Evolutionary conservation across 768 basidiomycete genomes (phyloP), one percentile per base, ranked within the genome.

Genomic region (Cystofilobasidium bisporidii): DNA sequence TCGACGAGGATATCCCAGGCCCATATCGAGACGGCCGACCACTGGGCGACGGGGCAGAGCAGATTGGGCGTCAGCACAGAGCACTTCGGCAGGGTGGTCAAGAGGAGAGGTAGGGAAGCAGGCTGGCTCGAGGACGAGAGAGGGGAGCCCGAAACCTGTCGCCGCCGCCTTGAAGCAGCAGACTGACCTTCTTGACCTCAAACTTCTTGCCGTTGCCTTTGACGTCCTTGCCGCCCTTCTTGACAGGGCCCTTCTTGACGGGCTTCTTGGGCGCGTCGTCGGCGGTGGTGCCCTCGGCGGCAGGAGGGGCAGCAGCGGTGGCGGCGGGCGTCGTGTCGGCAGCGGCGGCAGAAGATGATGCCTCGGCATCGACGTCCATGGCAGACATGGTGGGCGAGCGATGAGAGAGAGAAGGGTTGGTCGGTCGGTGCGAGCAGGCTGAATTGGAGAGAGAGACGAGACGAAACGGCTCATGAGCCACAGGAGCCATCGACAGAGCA

Each of bases 1-100:
- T 98, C 94, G 67, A 97, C 94, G 69, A 96, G 92, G 75, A 98
- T 97, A 77, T 98, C 93, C 94, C 96, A 98, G 24, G 96, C 91
- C 96, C 96, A 99, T 0, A 99, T 82, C 1, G 96, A 83, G 62
- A 98, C 96, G 17, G 96, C 96, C 74, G 98, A 97, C 96, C 96
- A 99, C 96, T 99, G 63, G 17, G 20, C 43, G 36, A 12, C 36
- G 36, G 36, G n/a, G n/a, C n/a, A n/a, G n/a, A n/a, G n/a, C n/a
- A n/a, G n/a, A n/a, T n/a, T n/a, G n/a, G n/a, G n/a, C n/a, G n/a
- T n/a, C n/a, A n/a, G n/a, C n/a, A n/a, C n/a, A n/a, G n/a, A n/a
- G n/a, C n/a, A 28, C 40, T 41, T 41, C 43, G 43, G 20, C 6
- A 5, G 12, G 36, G 36, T 9, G 24, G 9, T 36, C 14, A 48